Conservation (phyloP, 2,329 filamentous ascomycete species). For the Talaromyces piceae region DNA sequence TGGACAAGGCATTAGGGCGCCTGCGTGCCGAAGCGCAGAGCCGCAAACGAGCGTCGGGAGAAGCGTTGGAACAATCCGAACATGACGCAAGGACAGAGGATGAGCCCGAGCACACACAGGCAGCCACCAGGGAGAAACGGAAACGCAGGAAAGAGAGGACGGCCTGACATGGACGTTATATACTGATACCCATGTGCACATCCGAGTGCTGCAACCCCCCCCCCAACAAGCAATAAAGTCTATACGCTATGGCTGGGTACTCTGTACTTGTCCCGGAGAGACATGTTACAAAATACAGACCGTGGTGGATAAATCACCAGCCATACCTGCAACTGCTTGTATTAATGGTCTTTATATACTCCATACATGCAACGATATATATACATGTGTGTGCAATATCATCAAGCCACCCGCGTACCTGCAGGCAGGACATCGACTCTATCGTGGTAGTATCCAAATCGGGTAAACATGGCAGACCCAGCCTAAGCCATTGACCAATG, state of each 20-base stretch:
- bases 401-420: neutral
- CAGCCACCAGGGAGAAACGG: neutral
- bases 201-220: too few species aligned
- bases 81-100: neutral
- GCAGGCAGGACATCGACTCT: neutral
- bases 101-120: neutral
- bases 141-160: neutral
- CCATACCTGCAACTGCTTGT: too few species aligned
- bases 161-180: neutral
- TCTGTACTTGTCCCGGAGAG: too few species aligned
- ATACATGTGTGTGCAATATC: too few species aligned
- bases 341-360: neutral
- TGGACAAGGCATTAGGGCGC: constrained; percentile 66
- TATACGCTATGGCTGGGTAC: too few species aligned
- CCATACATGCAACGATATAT: too few species aligned
- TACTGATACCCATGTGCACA: neutral
- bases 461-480: neutral
- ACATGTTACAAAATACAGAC: too few species aligned
- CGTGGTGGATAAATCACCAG: too few species aligned
- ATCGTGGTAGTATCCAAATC: neutral
- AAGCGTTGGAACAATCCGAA: neutral
- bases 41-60: constrained; percentile 17
- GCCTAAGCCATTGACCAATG: neutral
- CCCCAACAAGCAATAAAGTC: too few species aligned
- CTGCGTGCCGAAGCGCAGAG: constrained; percentile 51